These are phyloP conservation scores for Hericium alpestre DNA, from an alignment of 768 basidiomycete genomes.

Conservation along the genomic window DNA sequence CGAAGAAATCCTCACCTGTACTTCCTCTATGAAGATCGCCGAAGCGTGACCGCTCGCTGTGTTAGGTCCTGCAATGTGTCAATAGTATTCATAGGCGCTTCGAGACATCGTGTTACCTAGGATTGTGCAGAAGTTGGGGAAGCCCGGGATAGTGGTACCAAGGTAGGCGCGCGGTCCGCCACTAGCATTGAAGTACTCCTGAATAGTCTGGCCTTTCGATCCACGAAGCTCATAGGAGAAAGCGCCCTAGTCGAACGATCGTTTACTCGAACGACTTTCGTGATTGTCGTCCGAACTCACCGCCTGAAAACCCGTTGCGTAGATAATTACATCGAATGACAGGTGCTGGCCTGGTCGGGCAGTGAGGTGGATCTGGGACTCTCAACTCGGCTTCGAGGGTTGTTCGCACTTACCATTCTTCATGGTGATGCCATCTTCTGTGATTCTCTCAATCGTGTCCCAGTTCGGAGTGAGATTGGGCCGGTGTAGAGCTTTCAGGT, in stretches of 20 bases:
- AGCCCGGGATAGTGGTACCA: constrained; percentile 23
- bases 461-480: constrained; percentile 20
- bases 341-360: constrained; percentile 15
- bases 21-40: constrained; percentile 14
- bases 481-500: constrained; percentile 19
- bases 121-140: constrained; percentile 26
- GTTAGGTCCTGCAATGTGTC: constrained; percentile 13
- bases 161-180: constrained; percentile 25
- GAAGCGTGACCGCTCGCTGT: constrained; percentile 14
- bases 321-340: constrained; percentile 25
- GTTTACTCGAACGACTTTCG: too few species aligned
- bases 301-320: constrained; percentile 23
- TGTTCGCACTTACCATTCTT: constrained; percentile 12
- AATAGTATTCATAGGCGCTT: background rate
- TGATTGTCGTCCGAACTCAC: constrained; percentile 7
- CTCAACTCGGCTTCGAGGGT: too few species aligned
- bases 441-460: constrained; percentile 14
- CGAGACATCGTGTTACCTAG: constrained; percentile 15
- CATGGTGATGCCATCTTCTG: constrained; percentile 16
- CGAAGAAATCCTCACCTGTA: constrained; percentile 4
- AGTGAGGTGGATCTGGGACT: background rate
- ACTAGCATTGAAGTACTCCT: constrained; percentile 19
- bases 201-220: constrained; percentile 13
- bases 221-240: constrained; percentile 13
- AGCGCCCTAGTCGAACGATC: too few species aligned